These are phyloP conservation scores for Xerocomus nothofagi DNA, from an alignment of 1,284 basidiomycete genomes.

Conservation along the genomic window DNA sequence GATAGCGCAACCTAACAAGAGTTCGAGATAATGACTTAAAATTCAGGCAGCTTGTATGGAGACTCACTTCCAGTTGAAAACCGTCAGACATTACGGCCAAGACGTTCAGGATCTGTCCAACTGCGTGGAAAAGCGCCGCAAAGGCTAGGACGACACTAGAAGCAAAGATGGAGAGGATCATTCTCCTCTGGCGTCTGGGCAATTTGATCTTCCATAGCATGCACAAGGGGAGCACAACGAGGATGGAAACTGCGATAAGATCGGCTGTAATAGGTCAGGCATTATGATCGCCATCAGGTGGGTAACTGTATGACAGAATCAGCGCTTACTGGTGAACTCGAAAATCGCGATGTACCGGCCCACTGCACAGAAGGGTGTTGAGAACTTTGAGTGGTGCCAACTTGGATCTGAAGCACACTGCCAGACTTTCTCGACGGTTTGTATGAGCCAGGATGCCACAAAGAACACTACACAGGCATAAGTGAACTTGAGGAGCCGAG, in stretches of 20 bases:
- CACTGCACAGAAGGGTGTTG: background rate
- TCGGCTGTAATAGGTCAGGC: background rate
- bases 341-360: slow-evolving; percentile 3
- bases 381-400: background rate
- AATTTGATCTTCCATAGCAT: slow-evolving; percentile 18
- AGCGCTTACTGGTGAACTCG: background rate
- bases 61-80: slow-evolving; percentile 8
- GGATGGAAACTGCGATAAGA: slow-evolving; percentile 6
- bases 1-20: no score
- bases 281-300: background rate
- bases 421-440: background rate
- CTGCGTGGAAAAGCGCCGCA: slow-evolving; percentile 7
- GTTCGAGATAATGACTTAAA: no score
- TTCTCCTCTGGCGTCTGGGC: slow-evolving; percentile 13
- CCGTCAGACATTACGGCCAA: background rate
- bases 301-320: background rate
- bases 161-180: slow-evolving; percentile 17
- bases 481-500: slow-evolving; percentile 2
- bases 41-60: no score
- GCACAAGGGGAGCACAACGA: slow-evolving; percentile 13
- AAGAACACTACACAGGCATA: slow-evolving; percentile 3
- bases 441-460: slow-evolving; percentile 4
- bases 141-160: slow-evolving; percentile 11
- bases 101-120: slow-evolving; percentile 4
- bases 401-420: slow-evolving; percentile 1